Evolutionary conservation across 305 asterid species (phyloP).

Genomic region (Withania somnifera): DNA sequence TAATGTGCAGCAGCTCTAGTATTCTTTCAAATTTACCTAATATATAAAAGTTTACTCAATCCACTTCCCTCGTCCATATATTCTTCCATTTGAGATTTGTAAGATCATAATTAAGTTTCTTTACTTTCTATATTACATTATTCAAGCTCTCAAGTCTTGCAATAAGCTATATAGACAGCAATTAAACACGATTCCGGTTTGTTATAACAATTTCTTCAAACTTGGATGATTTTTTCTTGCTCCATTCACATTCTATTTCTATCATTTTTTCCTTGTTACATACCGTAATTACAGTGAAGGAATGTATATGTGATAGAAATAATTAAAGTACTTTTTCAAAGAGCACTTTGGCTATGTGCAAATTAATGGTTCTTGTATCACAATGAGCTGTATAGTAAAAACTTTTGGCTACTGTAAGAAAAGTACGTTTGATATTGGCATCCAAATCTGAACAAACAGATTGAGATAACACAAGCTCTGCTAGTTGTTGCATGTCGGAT

Average conservation of each 20-base stretch:
- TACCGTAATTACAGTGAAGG: not conserved
- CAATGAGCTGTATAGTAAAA: conserved; percentile 18
- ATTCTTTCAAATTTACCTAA: not conserved
- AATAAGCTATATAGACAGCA: not conserved
- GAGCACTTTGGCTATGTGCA: no score
- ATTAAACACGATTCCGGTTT: no score
- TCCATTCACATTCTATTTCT: no score
- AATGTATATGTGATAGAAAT: not conserved
- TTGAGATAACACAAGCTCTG: conserved; percentile 36
- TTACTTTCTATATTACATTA: no score
- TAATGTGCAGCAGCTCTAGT: not conserved
- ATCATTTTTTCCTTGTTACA: no score
- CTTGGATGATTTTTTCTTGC: no score
- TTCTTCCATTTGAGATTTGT: no score
- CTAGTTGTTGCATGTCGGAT: conserved; percentile 43
- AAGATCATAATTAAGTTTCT: no score
- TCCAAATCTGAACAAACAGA: no score
- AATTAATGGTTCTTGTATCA: no score
- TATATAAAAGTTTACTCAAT: not conserved
- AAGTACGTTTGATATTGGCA: conserved; percentile 35
- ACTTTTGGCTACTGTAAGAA: conserved; percentile 50
- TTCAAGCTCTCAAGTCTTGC: no score
- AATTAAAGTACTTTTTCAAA: not conserved
- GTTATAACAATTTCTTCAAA: no score
- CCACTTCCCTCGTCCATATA: not conserved